Conservation (phyloP, 1,139 yeast genomes). For the Blastobotrys ciferrii region DNA sequence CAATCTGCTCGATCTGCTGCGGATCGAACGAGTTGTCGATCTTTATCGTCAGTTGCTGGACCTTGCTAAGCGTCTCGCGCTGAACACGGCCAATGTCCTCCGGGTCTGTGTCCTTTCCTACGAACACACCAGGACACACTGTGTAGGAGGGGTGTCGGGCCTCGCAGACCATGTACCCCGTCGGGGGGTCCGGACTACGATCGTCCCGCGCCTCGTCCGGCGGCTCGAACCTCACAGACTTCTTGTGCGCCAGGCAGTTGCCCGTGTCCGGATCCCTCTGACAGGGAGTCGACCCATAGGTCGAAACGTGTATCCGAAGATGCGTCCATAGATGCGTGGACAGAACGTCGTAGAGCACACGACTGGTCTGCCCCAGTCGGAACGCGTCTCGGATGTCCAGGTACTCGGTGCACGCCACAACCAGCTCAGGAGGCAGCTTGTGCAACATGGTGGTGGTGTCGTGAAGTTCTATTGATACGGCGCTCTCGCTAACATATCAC, state of each 20-base stretch:
- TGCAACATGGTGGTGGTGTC: constrained; percentile 3
- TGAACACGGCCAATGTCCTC: constrained; percentile 3
- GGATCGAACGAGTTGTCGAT: neutral
- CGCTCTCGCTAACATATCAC: too few species aligned
- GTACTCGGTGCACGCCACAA: constrained; percentile 5
- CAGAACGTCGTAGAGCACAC: constrained; percentile 1
- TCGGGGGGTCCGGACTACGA: constrained; percentile 4
- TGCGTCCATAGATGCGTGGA: constrained; percentile 4
- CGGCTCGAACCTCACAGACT: neutral
- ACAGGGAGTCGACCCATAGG: neutral
- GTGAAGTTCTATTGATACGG: too few species aligned
- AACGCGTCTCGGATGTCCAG: constrained; percentile 7
- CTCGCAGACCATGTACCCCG: constrained; percentile 5
- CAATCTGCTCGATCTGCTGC: constrained; percentile 1
- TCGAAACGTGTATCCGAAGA: neutral
- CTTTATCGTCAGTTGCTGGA: constrained; percentile 1
- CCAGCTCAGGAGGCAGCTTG: constrained; percentile 5
- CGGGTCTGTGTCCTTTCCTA: constrained; percentile 4
- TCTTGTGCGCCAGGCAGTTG: neutral
- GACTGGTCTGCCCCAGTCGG: neutral
- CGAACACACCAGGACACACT: neutral
- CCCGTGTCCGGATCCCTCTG: neutral
- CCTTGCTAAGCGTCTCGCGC: constrained; percentile 1
- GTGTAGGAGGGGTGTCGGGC: constrained; percentile 7
- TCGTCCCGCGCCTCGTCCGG: neutral